phyloP scores from a whole-genome alignment of 2,329 filamentous ascomycete genomes.

The Bipolaris sorokiniana region DNA sequence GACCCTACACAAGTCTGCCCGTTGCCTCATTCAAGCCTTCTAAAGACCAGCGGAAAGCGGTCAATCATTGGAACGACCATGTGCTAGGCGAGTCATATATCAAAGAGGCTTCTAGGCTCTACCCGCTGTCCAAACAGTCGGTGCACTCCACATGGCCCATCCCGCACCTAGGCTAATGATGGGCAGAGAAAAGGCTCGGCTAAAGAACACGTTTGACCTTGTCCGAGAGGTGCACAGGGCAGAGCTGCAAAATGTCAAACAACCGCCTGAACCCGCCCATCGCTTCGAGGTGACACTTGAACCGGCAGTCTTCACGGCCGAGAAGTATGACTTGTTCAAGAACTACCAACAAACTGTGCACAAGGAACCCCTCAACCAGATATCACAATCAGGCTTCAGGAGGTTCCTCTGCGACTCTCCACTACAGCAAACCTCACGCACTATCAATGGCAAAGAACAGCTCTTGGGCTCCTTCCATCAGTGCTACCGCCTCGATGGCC shows the following conservation, averaged over 20 bases:
- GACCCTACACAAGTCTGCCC: constrained; percentile 61
- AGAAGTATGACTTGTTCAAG: constrained; percentile 74
- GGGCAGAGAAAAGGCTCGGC: constrained; percentile 62
- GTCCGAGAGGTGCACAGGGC: constrained; percentile 71
- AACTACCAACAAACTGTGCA: constrained; percentile 80
- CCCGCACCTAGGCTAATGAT: constrained; percentile 6
- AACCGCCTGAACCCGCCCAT: constrained; percentile 69
- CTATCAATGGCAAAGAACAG: constrained; percentile 57
- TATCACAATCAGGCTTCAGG: constrained; percentile 67
- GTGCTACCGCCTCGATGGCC: constrained; percentile 78
- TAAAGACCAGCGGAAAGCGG: constrained; percentile 74
- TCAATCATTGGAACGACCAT: constrained; percentile 77
- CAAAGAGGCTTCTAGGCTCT: constrained; percentile 66
- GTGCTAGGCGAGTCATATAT: constrained; percentile 72
- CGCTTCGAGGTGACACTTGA: constrained; percentile 73
- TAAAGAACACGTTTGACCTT: constrained; percentile 72
- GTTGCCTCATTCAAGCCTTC: constrained; percentile 68
- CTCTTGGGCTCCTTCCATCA: constrained; percentile 79
- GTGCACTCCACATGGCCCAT: constrained; percentile 13
- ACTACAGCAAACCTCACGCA: constrained; percentile 56
- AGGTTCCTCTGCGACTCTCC: constrained; percentile 78
- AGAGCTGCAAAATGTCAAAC: constrained; percentile 62
- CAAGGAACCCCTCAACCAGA: constrained; percentile 66
- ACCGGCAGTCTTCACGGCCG: constrained; percentile 71
- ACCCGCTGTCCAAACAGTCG: constrained; percentile 72